Percentiles rank a stretch among this genome's conserved stretches.
phyloP scores from a whole-genome alignment of 73 alveolate species.

The Loxodes magnus region DNA sequence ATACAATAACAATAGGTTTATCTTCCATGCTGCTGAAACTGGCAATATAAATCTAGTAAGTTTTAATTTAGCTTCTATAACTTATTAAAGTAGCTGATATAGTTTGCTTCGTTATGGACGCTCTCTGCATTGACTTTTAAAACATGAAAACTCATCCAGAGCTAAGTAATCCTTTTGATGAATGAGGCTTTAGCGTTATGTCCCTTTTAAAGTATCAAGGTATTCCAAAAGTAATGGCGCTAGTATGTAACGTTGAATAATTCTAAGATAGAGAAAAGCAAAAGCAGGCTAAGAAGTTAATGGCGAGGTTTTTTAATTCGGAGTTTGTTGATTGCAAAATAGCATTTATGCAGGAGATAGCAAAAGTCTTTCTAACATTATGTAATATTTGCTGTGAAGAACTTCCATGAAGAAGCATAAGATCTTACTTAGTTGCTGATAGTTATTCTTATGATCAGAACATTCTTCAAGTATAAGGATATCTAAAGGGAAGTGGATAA shows the following conservation, averaged over 20 bases:
- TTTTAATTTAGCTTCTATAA: neutral
- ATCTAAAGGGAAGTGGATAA: conserved; percentile 50
- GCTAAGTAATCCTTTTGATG: conserved; percentile 84
- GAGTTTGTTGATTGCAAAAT: conserved; percentile 76
- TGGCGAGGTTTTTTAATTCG: conserved; percentile 72
- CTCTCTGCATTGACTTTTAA: conserved; percentile 60
- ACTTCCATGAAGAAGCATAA: conserved; percentile 60
- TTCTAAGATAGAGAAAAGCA: conserved; percentile 57
- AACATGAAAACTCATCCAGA: conserved; percentile 84
- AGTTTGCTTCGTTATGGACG: conserved; percentile 75
- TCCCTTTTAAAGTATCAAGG: conserved; percentile 85
- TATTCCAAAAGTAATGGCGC: conserved; percentile 75
- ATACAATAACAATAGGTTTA: neutral
- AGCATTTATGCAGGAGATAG: conserved; percentile 42
- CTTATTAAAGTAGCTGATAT: conserved; percentile 82
- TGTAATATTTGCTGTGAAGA: conserved; percentile 48
- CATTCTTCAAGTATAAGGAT: conserved; percentile 70
- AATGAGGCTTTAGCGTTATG: conserved; percentile 76
- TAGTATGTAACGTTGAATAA: conserved; percentile 64
- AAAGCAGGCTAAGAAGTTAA: conserved; percentile 73
- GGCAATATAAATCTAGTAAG: neutral
- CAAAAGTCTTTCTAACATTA: conserved; percentile 61
- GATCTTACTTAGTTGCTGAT: conserved; percentile 85
- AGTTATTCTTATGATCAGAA: conserved; percentile 28
- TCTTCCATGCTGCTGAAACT: neutral